Conservation (phyloP, 2,329 filamentous ascomycete genomes). For the Colletotrichum cuscutae region DNA sequence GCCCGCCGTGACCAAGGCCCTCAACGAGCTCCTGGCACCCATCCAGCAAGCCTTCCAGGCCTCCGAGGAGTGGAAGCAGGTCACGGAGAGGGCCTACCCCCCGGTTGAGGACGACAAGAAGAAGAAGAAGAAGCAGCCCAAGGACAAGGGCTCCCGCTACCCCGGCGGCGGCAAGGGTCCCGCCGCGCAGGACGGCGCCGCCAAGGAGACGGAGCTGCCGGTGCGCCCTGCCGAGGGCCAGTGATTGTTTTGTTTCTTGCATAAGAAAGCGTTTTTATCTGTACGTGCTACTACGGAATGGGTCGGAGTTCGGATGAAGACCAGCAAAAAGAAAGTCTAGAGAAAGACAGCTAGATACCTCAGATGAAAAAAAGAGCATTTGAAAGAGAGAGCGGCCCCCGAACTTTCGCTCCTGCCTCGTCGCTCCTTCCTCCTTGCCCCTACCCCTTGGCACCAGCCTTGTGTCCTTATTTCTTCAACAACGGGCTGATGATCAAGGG, state of each 20-base stretch:
- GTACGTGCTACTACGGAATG: conserved; percentile 29
- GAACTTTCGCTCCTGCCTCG: background rate
- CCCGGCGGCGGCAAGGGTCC: conserved; percentile 53
- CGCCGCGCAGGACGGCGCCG: conserved; percentile 23
- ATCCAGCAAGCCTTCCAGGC: conserved; percentile 80
- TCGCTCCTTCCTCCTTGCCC: no score
- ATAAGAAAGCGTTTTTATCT: conserved; percentile 23
- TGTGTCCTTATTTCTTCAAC: background rate
- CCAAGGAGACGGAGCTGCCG: conserved; percentile 32
- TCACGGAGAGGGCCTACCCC: conserved; percentile 85
- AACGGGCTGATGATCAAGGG: no score
- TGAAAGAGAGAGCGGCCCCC: background rate
- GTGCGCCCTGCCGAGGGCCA: conserved; percentile 28
- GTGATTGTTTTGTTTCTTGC: conserved; percentile 11
- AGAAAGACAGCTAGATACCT: conserved; percentile 30
- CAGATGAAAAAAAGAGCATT: conserved; percentile 23
- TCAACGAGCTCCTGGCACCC: conserved; percentile 79
- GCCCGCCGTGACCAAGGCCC: conserved; percentile 78
- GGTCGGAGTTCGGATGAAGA: conserved; percentile 34
- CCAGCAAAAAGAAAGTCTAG: conserved; percentile 27
- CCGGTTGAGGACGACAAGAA: conserved; percentile 63
- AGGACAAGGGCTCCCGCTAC: conserved; percentile 77
- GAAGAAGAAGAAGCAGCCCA: conserved; percentile 81
- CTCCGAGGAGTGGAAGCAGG: conserved; percentile 80
- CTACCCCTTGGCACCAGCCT: background rate